phyloP scores from a whole-genome alignment of 441 rosid genomes.

The Capsella rubella region DNA sequence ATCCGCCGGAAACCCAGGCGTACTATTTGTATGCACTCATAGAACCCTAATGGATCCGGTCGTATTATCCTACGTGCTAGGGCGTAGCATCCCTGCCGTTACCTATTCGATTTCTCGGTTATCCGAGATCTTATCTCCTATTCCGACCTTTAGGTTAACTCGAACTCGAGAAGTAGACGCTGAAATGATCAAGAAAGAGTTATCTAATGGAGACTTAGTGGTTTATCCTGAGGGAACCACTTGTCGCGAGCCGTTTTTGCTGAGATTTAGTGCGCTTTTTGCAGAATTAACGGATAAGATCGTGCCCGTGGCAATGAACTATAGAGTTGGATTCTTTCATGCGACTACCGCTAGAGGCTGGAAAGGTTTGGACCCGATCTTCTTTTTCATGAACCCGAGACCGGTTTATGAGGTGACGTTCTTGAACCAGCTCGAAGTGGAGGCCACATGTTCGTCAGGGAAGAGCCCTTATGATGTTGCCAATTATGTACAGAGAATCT shows the following conservation, averaged over 20 bases:
- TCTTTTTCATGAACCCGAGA: constrained; percentile 95
- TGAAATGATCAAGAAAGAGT: constrained; percentile 59
- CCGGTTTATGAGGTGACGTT: constrained; percentile 91
- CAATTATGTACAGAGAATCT: constrained; percentile 83
- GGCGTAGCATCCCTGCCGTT: constrained; percentile 82
- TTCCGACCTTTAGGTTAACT: constrained; percentile 80
- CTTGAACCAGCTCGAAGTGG: constrained; percentile 77
- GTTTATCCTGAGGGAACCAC: constrained; percentile 96
- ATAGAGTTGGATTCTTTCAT: constrained; percentile 90
- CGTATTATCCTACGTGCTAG: constrained; percentile 66
- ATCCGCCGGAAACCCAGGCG: constrained; percentile 54
- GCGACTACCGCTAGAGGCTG: constrained; percentile 95
- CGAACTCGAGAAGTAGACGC: constrained; percentile 73
- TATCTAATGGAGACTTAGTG: constrained; percentile 71
- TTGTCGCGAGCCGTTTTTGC: constrained; percentile 86
- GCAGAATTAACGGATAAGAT: constrained; percentile 84
- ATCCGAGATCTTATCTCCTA: constrained; percentile 84
- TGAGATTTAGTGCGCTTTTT: constrained; percentile 84
- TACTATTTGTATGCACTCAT: constrained; percentile 88
- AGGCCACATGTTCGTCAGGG: constrained; percentile 88
- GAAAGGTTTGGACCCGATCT: constrained; percentile 85
- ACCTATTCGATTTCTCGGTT: constrained; percentile 83
- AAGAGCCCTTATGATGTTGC: constrained; percentile 92
- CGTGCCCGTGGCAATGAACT: constrained; percentile 92
- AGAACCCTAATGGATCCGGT: constrained; percentile 94